These are phyloP conservation scores for Thuidium tamariscinum DNA, from an alignment of 225 moss, liverwort and hornwort genomes.

Conservation along the genomic window DNA sequence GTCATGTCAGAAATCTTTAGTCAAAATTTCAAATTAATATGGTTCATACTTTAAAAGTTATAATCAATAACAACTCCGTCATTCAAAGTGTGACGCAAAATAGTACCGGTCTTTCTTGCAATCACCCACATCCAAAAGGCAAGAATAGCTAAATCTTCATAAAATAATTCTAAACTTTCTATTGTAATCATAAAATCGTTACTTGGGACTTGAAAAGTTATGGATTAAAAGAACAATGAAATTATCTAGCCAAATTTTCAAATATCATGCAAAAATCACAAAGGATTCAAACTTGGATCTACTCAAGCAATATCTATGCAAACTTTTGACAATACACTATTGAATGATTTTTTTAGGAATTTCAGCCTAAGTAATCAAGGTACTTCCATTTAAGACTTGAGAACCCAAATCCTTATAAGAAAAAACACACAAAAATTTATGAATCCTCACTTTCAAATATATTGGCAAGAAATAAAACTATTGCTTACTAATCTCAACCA, in stretches of 20 bases:
- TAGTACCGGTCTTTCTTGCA: too few relatives aligned
- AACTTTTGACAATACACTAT: fast-evolving
- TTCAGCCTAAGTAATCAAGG: not conserved
- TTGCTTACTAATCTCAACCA: not conserved
- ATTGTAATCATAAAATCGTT: fast-evolving
- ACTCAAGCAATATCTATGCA: fast-evolving
- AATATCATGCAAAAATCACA: not conserved
- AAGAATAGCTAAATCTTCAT: not conserved
- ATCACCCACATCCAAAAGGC: not conserved
- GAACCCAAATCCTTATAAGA: not conserved
- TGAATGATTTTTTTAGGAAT: not conserved
- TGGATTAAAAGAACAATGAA: not conserved
- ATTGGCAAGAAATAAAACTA: not conserved
- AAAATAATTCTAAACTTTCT: not conserved
- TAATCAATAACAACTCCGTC: too few relatives aligned
- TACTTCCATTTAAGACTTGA: fast-evolving
- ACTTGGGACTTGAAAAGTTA: not conserved
- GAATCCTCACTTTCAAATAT: not conserved
- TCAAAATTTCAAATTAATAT: too few relatives aligned
- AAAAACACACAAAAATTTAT: not conserved
- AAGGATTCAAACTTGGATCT: fast-evolving
- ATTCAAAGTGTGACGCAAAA: too few relatives aligned
- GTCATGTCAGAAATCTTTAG: too few relatives aligned
- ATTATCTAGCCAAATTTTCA: not conserved
- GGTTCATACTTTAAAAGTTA: too few relatives aligned